phyloP scores from a whole-genome alignment of 306 rosid species.

The Cucumis cinereus region DNA sequence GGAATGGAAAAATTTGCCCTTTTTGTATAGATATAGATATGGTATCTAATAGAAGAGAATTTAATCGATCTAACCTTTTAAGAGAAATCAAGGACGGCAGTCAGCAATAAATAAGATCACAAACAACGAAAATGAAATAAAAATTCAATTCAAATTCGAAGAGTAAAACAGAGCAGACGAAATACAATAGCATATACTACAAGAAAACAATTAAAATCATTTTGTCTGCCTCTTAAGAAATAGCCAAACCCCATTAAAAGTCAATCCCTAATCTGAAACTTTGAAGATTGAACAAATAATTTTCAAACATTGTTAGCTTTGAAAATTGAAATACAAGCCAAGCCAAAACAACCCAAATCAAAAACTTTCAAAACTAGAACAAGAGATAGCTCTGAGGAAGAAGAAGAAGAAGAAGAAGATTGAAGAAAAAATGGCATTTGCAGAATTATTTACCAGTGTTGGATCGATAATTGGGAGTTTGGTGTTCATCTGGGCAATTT shows the following conservation, averaged over 20 bases:
- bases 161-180: background rate
- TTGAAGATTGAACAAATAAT: background rate
- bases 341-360: background rate
- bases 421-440: slow-evolving; percentile 19
- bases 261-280: background rate
- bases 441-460: slow-evolving; percentile 22
- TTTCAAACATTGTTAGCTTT: background rate
- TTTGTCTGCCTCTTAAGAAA: background rate
- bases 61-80: too few relatives aligned
- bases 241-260: background rate
- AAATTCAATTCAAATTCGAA: background rate
- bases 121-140: background rate
- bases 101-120: too few relatives aligned
- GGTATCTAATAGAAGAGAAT: too few relatives aligned
- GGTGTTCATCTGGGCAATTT: slow-evolving; percentile 64
- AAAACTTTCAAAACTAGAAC: background rate
- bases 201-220: background rate
- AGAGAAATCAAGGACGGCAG: too few relatives aligned
- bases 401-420: background rate
- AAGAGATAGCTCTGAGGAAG: background rate
- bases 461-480: slow-evolving; percentile 51
- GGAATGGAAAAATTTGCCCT: too few relatives aligned
- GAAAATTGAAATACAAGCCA: background rate
- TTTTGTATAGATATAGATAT: too few relatives aligned
- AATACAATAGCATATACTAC: background rate